Evolutionary conservation across 257 asterid species (phyloP), one percentile per base, ranked within the genome.

Genomic region (Sherardia arvensis): DNA sequence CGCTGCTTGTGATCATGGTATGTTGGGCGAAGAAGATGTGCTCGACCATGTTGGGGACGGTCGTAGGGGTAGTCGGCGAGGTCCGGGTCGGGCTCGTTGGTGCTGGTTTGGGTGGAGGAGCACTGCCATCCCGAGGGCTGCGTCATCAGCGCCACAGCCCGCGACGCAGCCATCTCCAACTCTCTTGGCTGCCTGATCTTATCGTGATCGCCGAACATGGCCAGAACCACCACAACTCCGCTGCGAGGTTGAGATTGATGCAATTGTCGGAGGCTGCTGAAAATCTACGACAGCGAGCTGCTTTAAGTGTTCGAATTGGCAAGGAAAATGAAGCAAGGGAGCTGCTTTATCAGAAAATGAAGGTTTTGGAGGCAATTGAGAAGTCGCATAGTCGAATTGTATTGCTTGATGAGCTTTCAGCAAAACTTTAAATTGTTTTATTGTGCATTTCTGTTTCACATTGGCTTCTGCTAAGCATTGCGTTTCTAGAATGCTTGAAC

Each of bases 41-140:
- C 61, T 92, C 94, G n/a, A 89, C 99, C 59, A 89, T 92, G 84
- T 92, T 92, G 0, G 99, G 99, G 15, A 92, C 99, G 8, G 59
- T 92, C 99, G 64, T 92, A 92, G 0, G 99, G 99, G 62, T 92
- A 92, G 69, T 92, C 99, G 28, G 96, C 99, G 28, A 92, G 94
- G 67, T 92, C 99, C 7, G 99, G 99, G 21, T 97, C 99, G 10
- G 99, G 97, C 76, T 92, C 99, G 62, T 92, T 92, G 71, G 84
- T 74, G 57, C 87, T 40, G n/a, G 99, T 92, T 79, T 92, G 99
- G 22, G 99, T 92, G 40, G 99, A 92, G 3, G 97, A 92, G 74
- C 99, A 92, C 76, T 92, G 99, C 99, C 99, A 92, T 0, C 99
- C 97, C 3, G 99, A 92, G 32, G n/a, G n/a, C n/a, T n/a, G n/a